Evolutionary conservation across 352 stramenopile species (phyloP), one percentile per base, ranked within the genome.

Genomic region (Globisporangium emineosum): DNA sequence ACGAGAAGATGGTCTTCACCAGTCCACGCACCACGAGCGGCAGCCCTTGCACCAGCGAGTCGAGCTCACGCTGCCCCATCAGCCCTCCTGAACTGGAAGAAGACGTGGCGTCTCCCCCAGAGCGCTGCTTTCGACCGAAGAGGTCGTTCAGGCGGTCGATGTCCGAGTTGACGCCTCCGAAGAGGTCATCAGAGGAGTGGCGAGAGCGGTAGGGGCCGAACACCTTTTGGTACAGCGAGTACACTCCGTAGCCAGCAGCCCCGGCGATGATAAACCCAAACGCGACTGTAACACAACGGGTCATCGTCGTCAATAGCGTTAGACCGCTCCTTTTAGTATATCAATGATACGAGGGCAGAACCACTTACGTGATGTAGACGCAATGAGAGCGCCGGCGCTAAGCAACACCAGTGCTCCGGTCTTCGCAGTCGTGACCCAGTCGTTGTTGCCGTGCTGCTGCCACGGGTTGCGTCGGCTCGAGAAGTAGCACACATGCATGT

Each of bases 191-290:
- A 5, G 62, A 57, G 2, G 65, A 72, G 30, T 71, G 67, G 23
- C 66, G 60, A 17, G 76, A 80, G 33, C 76, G 68, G 57, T 81
- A 89, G 10, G 72, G 81, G 0, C 75, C 65, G 19, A 89, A 73
- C 50, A 93, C 76, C 23, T 72, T 70, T 37, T 82, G 79, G 69
- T 93, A 92, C 25, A 92, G 65, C 13, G 81, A 67, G 66, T 92
- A 93, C 53, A 91, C n/a, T 7, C 83, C 83, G 40, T 88, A 91
- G 3, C 80, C 83, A 7, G 82, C 81, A 13, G 83, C 81, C 2
- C 79, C 82, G 12, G 76, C 72, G 66, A 93, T 78, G 64, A 91
- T 65, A 17, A 90, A 51, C n/a, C 83, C 82, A 58, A 93, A 87
- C 5, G 78, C 83, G 59, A 93, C 83, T 93, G 43, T 12, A 49